phyloP scores from a whole-genome alignment of 495 filamentous ascomycete species.

The Thermochaetoides thermophila region DNA sequence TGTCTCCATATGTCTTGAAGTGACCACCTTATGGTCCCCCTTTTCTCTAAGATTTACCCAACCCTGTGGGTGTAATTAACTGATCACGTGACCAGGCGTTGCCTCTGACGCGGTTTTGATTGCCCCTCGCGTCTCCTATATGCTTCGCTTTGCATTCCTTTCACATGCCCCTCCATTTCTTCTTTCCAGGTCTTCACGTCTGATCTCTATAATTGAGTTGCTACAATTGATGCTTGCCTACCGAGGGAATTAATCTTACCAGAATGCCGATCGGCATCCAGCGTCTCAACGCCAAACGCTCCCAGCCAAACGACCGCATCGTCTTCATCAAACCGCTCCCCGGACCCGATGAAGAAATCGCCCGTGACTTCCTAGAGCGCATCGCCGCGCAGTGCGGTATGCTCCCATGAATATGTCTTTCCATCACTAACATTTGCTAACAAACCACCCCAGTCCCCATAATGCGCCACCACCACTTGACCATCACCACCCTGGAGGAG shows the following conservation, averaged over 20 bases:
- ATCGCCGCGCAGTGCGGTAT: slow-evolving; percentile 61
- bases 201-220: no score
- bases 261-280: slow-evolving; percentile 54
- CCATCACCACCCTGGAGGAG: slow-evolving; percentile 62
- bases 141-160: neutral
- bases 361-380: slow-evolving; percentile 56
- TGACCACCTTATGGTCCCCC: neutral
- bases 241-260: no score
- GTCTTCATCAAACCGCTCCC: slow-evolving; percentile 63
- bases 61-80: neutral
- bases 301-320: slow-evolving; percentile 53
- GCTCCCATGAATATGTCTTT: no score
- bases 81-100: slow-evolving; percentile 11
- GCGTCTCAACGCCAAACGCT: slow-evolving; percentile 49
- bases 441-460: slow-evolving; percentile 35
- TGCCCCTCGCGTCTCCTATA: no score
- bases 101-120: no score
- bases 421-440: no score
- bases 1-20: no score
- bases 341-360: slow-evolving; percentile 39
- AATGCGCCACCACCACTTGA: slow-evolving; percentile 53
- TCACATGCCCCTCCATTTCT: neutral
- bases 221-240: no score
- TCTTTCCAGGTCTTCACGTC: no score
- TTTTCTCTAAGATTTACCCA: neutral